These are phyloP conservation scores for Lablab purpureus DNA, from an alignment of 306 rosid genomes.

Conservation along the genomic window DNA sequence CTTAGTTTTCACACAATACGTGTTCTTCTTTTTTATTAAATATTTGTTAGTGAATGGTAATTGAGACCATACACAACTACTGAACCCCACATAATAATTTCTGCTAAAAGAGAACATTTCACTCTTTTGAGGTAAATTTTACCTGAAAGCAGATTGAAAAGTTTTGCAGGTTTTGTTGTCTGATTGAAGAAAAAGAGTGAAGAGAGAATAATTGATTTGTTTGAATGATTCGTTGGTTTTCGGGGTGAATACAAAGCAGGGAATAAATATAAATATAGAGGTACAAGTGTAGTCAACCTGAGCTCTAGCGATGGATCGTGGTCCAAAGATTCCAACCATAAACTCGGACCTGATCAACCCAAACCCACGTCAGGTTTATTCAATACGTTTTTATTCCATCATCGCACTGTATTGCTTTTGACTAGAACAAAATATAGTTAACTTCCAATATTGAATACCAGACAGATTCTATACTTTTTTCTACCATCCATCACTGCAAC, in stretches of 20 bases:
- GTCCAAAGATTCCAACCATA: not conserved
- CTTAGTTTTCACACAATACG: too few relatives aligned
- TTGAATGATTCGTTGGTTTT: conserved; percentile 40
- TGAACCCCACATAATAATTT: too few relatives aligned
- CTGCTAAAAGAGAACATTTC: not conserved
- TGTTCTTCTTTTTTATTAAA: too few relatives aligned
- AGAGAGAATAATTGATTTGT: not conserved
- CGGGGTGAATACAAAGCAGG: not conserved
- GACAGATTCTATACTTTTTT: not conserved
- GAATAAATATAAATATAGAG: conserved; percentile 5
- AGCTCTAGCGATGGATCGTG: conserved; percentile 23
- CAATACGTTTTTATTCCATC: too few relatives aligned
- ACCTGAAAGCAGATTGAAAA: not conserved
- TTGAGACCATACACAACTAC: too few relatives aligned
- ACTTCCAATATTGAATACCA: not conserved
- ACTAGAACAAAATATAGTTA: not conserved
- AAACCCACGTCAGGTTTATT: conserved; percentile 35
- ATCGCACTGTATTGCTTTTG: not conserved
- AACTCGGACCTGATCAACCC: conserved; percentile 41
- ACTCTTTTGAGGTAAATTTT: not conserved
- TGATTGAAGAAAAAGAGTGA: not conserved
- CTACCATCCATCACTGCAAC: not conserved
- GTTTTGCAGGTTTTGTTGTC: conserved; percentile 22
- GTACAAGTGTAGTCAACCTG: conserved; percentile 31
- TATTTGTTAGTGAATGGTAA: too few relatives aligned